phyloP scores from a whole-genome alignment of 164 flowering plant genomes.

The Tetracentron sinense region DNA sequence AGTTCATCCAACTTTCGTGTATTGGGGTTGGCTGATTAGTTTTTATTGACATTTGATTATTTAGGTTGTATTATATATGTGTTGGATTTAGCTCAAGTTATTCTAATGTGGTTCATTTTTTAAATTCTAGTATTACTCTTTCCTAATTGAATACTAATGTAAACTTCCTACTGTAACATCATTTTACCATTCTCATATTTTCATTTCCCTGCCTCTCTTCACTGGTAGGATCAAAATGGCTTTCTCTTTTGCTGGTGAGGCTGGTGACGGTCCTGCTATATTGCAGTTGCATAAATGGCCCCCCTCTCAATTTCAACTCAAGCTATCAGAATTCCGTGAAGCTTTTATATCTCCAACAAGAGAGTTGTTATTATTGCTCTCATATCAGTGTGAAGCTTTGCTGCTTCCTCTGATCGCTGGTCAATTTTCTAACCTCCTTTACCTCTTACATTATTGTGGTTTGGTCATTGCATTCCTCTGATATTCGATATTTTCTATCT shows the following conservation, averaged over 20 bases:
- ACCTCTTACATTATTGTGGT: not conserved
- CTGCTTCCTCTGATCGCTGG: slow-evolving; percentile 65
- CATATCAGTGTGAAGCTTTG: slow-evolving; percentile 65
- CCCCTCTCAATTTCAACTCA: slow-evolving; percentile 40
- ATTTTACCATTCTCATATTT: not conserved
- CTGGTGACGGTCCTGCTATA: slow-evolving; percentile 42
- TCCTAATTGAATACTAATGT: too few relatives aligned
- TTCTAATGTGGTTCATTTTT: too few relatives aligned
- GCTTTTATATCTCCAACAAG: slow-evolving; percentile 89
- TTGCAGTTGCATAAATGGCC: slow-evolving; percentile 78
- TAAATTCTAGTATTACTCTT: too few relatives aligned
- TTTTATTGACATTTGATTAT: too few relatives aligned
- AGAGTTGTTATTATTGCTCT: slow-evolving; percentile 60
- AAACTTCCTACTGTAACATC: not conserved
- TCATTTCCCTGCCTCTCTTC: not conserved
- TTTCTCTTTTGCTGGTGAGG: slow-evolving; percentile 25
- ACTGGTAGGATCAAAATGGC: slow-evolving; percentile 32
- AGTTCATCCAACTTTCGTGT: too few relatives aligned
- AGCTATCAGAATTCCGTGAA: slow-evolving; percentile 62
- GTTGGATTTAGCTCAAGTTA: too few relatives aligned
- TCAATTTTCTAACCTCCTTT: slow-evolving; percentile 16
- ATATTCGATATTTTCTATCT: slow-evolving; percentile 4
- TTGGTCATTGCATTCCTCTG: not conserved
- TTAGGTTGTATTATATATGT: too few relatives aligned
- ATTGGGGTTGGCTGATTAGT: too few relatives aligned